phyloP scores from a whole-genome alignment of 139 green algal species.

The Monoraphidium neglectum region DNA sequence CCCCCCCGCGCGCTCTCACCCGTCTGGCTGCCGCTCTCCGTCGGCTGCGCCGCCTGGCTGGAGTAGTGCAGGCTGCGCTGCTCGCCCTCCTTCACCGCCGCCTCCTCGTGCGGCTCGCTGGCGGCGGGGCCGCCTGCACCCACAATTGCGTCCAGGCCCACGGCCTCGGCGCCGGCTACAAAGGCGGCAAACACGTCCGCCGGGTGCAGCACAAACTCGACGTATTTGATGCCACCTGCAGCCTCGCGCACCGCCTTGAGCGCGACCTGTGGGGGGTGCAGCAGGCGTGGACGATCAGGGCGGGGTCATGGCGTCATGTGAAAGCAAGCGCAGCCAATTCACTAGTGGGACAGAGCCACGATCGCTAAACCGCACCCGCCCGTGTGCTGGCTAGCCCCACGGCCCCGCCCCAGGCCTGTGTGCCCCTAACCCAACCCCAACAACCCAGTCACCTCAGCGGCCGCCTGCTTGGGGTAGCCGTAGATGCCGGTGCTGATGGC shows the following conservation, averaged over 20 bases:
- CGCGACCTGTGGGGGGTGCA: constrained; percentile 30
- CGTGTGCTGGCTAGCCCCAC: neutral
- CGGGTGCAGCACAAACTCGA: constrained; percentile 78
- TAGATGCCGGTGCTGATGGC: constrained; percentile 89
- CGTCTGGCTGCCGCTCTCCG: constrained; percentile 31
- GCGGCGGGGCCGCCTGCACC: constrained; percentile 12
- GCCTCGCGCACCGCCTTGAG: constrained; percentile 42
- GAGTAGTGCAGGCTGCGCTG: constrained; percentile 28
- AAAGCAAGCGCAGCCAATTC: too few relatives aligned
- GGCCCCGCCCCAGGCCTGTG: neutral
- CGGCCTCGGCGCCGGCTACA: constrained; percentile 27
- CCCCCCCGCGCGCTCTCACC: neutral
- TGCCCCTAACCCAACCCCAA: neutral
- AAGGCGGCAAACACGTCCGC: constrained; percentile 38
- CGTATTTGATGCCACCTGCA: constrained; percentile 54
- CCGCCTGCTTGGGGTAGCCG: constrained; percentile 73
- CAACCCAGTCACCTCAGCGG: constrained; percentile 67
- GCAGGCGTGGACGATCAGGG: neutral
- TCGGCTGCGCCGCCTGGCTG: constrained; percentile 34
- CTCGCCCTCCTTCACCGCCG: constrained; percentile 2
- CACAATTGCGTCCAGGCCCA: constrained; percentile 27
- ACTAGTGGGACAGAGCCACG: neutral
- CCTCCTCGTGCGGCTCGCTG: constrained; percentile 7
- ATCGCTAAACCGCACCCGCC: neutral
- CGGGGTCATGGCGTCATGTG: too few relatives aligned